Percentiles rank a stretch among this genome's conserved stretches.
phyloP scores from a whole-genome alignment of 768 basidiomycete species.

The Kondoa malvinella region DNA sequence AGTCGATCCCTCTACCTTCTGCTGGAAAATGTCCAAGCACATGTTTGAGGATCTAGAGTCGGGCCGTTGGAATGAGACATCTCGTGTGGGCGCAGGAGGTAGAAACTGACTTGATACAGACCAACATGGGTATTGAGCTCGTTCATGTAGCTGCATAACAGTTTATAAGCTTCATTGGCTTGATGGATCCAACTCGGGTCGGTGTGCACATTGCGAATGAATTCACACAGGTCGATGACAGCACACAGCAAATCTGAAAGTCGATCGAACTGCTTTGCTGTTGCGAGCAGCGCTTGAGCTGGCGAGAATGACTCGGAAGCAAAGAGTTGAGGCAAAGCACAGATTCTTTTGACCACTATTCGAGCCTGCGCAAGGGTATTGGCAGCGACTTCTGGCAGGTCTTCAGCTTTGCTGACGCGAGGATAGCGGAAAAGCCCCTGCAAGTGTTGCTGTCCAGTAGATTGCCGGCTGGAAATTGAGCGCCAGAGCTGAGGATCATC shows the following conservation, averaged over 20 bases:
- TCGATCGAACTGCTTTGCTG: slow-evolving; percentile 46
- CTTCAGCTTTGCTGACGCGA: slow-evolving; percentile 49
- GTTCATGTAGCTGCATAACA: slow-evolving; percentile 93
- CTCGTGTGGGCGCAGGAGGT: not conserved
- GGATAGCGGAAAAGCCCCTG: slow-evolving; percentile 68
- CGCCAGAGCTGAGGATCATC: not conserved
- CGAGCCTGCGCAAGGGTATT: slow-evolving; percentile 65
- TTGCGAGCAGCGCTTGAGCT: slow-evolving; percentile 42
- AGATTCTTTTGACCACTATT: slow-evolving; percentile 65
- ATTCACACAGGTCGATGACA: slow-evolving; percentile 89
- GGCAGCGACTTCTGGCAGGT: slow-evolving; percentile 55
- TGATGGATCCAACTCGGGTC: slow-evolving; percentile 64
- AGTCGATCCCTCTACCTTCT: slow-evolving; percentile 1
- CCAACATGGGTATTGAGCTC: slow-evolving; percentile 83
- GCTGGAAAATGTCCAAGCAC: not conserved
- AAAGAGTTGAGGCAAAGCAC: slow-evolving; percentile 31
- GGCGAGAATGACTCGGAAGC: slow-evolving; percentile 10
- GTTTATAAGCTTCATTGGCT: slow-evolving; percentile 75
- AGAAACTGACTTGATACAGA: slow-evolving; percentile 56
- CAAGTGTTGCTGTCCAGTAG: slow-evolving; percentile 1
- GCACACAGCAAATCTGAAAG: slow-evolving; percentile 90
- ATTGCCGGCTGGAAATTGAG: not conserved
- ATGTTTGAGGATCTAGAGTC: not conserved
- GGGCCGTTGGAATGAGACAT: not conserved
- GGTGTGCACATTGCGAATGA: slow-evolving; percentile 83